Evolutionary conservation across 1,284 basidiomycete species (phyloP).

Genomic region (Malassezia sp.): DNA sequence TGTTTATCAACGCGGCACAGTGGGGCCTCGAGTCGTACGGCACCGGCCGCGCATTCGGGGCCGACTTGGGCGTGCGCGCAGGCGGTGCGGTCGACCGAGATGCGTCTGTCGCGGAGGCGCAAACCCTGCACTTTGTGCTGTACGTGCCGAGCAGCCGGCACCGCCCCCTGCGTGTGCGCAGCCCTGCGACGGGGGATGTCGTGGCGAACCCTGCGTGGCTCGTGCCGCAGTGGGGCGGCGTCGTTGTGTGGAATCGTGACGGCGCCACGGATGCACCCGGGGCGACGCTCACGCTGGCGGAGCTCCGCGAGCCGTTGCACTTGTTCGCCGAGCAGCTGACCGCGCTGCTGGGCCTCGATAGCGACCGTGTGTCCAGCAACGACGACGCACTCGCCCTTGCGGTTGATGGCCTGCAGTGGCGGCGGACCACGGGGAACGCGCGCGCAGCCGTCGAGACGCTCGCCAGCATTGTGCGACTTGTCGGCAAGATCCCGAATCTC

Average conservation of each 20-base stretch:
- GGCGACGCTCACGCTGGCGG: constrained; percentile 12
- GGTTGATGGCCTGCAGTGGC: constrained; percentile 18
- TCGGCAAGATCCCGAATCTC: constrained; percentile 32
- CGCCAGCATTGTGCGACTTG: constrained; percentile 27
- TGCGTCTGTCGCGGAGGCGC: constrained; percentile 18
- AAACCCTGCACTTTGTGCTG: constrained; percentile 67
- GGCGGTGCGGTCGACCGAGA: no score
- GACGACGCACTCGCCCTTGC: background rate
- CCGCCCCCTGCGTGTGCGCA: constrained; percentile 62
- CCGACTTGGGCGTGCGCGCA: background rate
- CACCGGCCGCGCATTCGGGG: background rate
- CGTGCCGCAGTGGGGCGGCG: constrained; percentile 87
- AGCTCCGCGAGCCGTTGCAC: constrained; percentile 56
- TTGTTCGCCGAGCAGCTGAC: constrained; percentile 66
- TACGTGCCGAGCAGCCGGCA: constrained; percentile 67
- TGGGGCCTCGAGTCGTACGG: constrained; percentile 59
- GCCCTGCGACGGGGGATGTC: constrained; percentile 28
- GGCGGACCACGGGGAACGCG: constrained; percentile 24
- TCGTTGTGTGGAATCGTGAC: constrained; percentile 60
- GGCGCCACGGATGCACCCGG: background rate
- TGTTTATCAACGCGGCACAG: constrained; percentile 87
- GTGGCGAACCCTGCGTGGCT: constrained; percentile 57
- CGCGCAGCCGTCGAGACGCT: constrained; percentile 27
- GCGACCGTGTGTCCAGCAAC: background rate
- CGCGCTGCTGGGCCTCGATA: constrained; percentile 60